Conservation (phyloP, 805 yeast genomes). For the Cyberlindnera sargentensis region DNA sequence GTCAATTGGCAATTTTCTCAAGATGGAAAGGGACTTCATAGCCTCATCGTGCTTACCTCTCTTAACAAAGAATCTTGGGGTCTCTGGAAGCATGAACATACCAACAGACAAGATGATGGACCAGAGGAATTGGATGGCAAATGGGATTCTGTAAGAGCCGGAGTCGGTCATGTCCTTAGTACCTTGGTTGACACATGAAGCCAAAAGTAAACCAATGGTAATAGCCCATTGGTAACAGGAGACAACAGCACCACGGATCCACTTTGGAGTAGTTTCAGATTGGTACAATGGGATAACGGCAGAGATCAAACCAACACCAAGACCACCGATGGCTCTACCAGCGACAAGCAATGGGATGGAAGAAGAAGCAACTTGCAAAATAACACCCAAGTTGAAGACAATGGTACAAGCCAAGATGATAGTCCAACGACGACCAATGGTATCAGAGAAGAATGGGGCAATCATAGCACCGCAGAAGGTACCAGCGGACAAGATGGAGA, state of each 20-base stretch:
- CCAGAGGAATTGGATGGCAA: constrained; percentile 66
- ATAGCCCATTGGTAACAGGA: constrained; percentile 67
- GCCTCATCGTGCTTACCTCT: constrained; percentile 52
- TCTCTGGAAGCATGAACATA: constrained; percentile 62
- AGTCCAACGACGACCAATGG: constrained; percentile 45
- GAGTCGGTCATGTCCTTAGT: constrained; percentile 44
- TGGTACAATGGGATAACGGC: constrained; percentile 70
- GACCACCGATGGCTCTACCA: constrained; percentile 63
- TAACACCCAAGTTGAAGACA: constrained; percentile 45
- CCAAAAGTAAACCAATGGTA: constrained; percentile 66
- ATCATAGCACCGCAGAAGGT: constrained; percentile 62
- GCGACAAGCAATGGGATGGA: constrained; percentile 44
- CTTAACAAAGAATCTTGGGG: constrained; percentile 63
- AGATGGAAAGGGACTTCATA: constrained; percentile 41
- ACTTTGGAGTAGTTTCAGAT: constrained; percentile 72
- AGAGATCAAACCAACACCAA: constrained; percentile 67
- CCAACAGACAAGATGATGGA: constrained; percentile 53
- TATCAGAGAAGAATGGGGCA: constrained; percentile 52
- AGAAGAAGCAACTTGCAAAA: constrained; percentile 39
- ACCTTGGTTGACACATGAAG: constrained; percentile 66
- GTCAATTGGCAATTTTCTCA: constrained; percentile 42
- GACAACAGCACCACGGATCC: constrained; percentile 72
- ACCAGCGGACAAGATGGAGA: constrained; percentile 64
- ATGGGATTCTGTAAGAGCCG: constrained; percentile 66
- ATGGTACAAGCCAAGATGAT: constrained; percentile 35